Base-by-base conservation (phyloP, 1,139 yeast genomes). In the Suhomyces choctaworum region DNA sequence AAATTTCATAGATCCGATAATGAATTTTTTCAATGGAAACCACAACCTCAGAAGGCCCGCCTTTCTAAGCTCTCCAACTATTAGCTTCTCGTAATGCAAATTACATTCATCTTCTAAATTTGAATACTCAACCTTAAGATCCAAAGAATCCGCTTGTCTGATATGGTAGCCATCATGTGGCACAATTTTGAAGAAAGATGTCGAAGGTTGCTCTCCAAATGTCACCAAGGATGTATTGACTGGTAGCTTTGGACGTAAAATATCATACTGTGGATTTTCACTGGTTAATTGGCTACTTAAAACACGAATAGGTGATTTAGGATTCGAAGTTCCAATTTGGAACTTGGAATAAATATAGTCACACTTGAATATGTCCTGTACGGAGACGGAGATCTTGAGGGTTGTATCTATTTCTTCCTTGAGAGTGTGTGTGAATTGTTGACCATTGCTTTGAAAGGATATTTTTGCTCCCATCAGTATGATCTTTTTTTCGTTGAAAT, bases 341-440 rank as follows among this genome's bases (percentile, higher is more conserved):
- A 82, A 85, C 45, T 78, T 80, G 3, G 90, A 80, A 47, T 76
- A 82, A 2, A 85, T 62, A 33, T 67, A 66, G 7, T 71, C 58
- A 1, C 72, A 54, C 39, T 75, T 76, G 61, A 84, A 84, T 10
- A 80, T 78, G 54, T 86, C 95, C 49, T 83, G 90, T 2, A 85
- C 94, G 2, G 86, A 76, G 1, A 85, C 90, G 1, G 89, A 81
- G 5, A 80, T 54, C 10, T 70, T 61, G 23, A 85, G 62, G 1
- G 78, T 64, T 4, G 79, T 70, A 40, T 80, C 81, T 6, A 82
- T 48, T 5, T 48, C 52, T 31, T 56, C 56, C 4, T 55, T 56
- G 3, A 62, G 40, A 1, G 50, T 37, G 41, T 61, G 62, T n/a
- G 39, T 45, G 35, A 42, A 61, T 2, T 23, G 36, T 19, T 50